phyloP scores from a whole-genome alignment of 2,329 filamentous ascomycete species.

The Leptoxyphium fumago region DNA sequence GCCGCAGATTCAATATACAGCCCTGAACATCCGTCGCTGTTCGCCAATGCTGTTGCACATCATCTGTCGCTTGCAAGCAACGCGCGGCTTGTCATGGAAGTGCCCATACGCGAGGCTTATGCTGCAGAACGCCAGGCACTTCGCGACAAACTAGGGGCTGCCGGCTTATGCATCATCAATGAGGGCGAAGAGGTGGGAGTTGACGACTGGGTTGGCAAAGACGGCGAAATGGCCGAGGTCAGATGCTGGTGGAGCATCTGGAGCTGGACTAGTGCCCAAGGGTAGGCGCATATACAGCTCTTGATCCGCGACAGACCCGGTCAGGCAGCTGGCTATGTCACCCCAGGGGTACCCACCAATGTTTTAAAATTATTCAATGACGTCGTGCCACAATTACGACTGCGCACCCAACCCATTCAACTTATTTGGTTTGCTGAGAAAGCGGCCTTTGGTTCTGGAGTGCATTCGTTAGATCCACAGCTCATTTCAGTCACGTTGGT shows the following conservation, averaged over 20 bases:
- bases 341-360: too few species aligned
- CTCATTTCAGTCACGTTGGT: too few species aligned
- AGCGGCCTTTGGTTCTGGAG: too few species aligned
- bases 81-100: conserved; percentile 61
- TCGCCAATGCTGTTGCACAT: conserved; percentile 53
- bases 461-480: too few species aligned
- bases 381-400: too few species aligned
- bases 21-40: conserved; percentile 59
- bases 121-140: conserved; percentile 51
- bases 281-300: too few species aligned
- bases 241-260: conserved; percentile 58
- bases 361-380: too few species aligned
- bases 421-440: too few species aligned
- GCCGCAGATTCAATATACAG: conserved; percentile 83
- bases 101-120: conserved; percentile 61
- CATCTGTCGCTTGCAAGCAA: conserved; percentile 46
- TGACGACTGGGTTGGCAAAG: conserved; percentile 53
- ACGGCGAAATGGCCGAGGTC: conserved; percentile 30
- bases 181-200: conserved; percentile 50
- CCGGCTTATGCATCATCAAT: conserved; percentile 39
- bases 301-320: too few species aligned
- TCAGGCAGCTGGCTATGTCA: too few species aligned
- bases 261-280: conserved; percentile 18
- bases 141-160: conserved; percentile 41
- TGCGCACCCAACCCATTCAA: too few species aligned